phyloP scores from a whole-genome alignment of 768 basidiomycete genomes.

The Xerocomus potaroensis region DNA sequence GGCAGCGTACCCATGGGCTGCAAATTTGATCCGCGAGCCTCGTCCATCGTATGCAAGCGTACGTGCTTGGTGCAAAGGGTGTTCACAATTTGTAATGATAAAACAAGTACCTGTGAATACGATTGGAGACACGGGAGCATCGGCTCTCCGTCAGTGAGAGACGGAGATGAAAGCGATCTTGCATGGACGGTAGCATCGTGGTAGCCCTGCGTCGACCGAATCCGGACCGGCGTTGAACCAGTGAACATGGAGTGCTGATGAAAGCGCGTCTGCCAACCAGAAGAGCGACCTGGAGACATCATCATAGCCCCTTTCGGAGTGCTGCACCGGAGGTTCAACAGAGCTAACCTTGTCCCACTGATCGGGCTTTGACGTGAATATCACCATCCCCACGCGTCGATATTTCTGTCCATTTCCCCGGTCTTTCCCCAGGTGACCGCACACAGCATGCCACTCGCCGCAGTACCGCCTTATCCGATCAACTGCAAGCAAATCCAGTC shows the following conservation, averaged over 20 bases:
- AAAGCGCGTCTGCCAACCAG: conserved; percentile 17
- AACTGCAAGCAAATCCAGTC: not conserved
- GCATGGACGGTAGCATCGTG: conserved; percentile 8
- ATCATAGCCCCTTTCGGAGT: conserved; percentile 12
- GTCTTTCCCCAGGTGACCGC: conserved; percentile 18
- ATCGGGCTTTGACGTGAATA: too few relatives aligned
- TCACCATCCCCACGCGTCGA: conserved; percentile 8
- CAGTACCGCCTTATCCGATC: conserved; percentile 6
- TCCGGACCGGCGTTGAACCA: conserved; percentile 1
- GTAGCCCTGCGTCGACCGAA: conserved; percentile 20
- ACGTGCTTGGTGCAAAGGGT: not conserved
- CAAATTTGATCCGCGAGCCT: conserved; percentile 22
- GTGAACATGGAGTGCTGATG: not conserved
- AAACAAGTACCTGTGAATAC: conserved; percentile 2
- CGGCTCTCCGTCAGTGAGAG: conserved; percentile 13
- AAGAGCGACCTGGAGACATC: conserved; percentile 7
- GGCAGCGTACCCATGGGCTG: conserved; percentile 7
- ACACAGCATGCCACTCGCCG: conserved; percentile 10
- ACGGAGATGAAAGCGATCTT: conserved; percentile 26
- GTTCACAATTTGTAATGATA: conserved; percentile 22
- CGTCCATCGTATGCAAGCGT: not conserved
- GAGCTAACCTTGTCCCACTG: conserved; percentile 33
- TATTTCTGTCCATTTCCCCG: too few relatives aligned
- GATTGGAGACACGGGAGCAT: conserved; percentile 4
- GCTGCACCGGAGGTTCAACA: conserved; percentile 12